These are phyloP conservation scores for Globisporangium middletonii DNA, from an alignment of 352 stramenopile species.

Conservation along the genomic window DNA sequence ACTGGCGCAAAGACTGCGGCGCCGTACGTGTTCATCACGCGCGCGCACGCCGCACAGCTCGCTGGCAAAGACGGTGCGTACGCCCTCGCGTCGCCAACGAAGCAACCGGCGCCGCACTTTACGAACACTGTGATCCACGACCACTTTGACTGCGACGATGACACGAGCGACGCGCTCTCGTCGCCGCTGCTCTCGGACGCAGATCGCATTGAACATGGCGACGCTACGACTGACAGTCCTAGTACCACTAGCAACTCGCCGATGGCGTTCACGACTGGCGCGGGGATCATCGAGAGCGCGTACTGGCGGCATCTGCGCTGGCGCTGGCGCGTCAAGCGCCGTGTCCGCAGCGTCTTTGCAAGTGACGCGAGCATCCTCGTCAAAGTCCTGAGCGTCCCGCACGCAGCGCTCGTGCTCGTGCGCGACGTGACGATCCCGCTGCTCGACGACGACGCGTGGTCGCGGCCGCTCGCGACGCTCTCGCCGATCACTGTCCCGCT, in stretches of 20 bases:
- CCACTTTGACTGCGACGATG: constrained; percentile 45
- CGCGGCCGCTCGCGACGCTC: constrained; percentile 76
- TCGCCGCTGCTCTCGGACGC: constrained; percentile 55
- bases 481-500: constrained; percentile 80
- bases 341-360: constrained; percentile 34
- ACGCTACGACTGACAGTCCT: not conserved
- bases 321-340: constrained; percentile 56
- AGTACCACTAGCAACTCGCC: not conserved
- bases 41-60: constrained; percentile 12
- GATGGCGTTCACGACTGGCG: constrained; percentile 32
- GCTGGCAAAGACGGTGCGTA: constrained; percentile 9
- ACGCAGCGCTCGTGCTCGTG: constrained; percentile 39
- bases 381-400: constrained; percentile 48
- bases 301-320: constrained; percentile 73
- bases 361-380: constrained; percentile 33
- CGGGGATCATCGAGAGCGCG: constrained; percentile 32
- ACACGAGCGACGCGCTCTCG: constrained; percentile 28
- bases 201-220: constrained; percentile 21
- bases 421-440: constrained; percentile 70
- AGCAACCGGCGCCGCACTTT: constrained; percentile 24
- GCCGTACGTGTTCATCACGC: constrained; percentile 44
- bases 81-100: constrained; percentile 20
- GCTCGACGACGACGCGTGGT: constrained; percentile 67
- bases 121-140: constrained; percentile 46
- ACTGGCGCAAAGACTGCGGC: constrained; percentile 15